These are phyloP conservation scores for Raphanus raphanistrum DNA, from an alignment of 345 rosid genomes.

Conservation along the genomic window DNA sequence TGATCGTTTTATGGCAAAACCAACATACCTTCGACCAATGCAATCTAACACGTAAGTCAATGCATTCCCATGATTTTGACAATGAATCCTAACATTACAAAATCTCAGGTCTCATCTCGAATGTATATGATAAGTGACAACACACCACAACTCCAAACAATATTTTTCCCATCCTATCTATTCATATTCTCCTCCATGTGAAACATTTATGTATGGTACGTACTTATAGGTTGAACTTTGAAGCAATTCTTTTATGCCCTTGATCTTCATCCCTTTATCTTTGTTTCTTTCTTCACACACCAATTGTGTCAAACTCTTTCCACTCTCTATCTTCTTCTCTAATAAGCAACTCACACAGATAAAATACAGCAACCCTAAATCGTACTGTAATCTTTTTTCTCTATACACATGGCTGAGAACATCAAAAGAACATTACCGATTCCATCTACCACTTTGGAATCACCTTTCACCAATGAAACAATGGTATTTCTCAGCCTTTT, in stretches of 20 bases:
- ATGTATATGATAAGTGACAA: background rate
- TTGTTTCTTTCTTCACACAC: conserved; percentile 48
- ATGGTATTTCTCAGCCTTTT: conserved; percentile 47
- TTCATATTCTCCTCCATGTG: conserved; percentile 41
- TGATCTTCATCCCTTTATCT: conserved; percentile 43
- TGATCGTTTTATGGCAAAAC: too few species aligned
- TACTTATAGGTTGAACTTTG: conserved; percentile 89
- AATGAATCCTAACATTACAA: background rate
- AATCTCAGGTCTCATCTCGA: background rate
- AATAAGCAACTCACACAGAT: conserved; percentile 54
- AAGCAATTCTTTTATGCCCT: conserved; percentile 55
- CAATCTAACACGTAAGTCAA: background rate
- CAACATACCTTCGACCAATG: too few species aligned
- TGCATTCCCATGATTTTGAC: background rate
- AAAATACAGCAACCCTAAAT: conserved; percentile 60
- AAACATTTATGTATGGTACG: conserved; percentile 69
- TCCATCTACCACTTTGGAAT: conserved; percentile 52
- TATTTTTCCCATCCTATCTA: conserved; percentile 19
- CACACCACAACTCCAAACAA: background rate
- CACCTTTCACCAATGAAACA: conserved; percentile 48
- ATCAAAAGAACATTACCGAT: conserved; percentile 60
- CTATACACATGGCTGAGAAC: conserved; percentile 51
- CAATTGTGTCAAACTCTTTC: conserved; percentile 62
- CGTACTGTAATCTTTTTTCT: conserved; percentile 54
- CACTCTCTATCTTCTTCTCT: conserved; percentile 57